Conservation (phyloP, 2,329 filamentous ascomycete genomes). For the Cordyceps pruinosa region DNA sequence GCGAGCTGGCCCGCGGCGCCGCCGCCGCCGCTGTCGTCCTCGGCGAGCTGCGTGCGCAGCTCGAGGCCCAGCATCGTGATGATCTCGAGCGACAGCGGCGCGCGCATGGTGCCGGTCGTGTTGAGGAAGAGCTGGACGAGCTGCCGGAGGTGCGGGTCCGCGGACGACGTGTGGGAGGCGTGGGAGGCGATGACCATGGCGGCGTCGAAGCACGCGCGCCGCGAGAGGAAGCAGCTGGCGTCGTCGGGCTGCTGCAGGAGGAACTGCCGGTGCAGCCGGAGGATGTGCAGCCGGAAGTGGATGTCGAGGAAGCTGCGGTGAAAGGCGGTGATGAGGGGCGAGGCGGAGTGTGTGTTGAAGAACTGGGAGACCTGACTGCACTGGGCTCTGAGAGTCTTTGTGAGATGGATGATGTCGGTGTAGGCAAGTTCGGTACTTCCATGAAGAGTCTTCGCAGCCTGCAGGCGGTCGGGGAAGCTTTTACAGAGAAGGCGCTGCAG, state of each 20-base stretch:
- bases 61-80: constrained; percentile 6
- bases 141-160: not conserved
- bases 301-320: constrained; percentile 5
- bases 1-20: not conserved
- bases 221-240: not conserved
- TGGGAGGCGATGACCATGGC: constrained; percentile 3
- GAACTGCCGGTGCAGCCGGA: constrained; percentile 6
- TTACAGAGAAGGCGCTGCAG: not conserved
- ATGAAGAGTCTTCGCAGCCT: not conserved
- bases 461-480: not conserved
- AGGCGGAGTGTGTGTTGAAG: not conserved
- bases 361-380: not conserved
- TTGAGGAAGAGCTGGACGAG: not conserved
- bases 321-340: not conserved
- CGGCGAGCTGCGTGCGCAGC: not conserved
- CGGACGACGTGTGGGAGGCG: not conserved
- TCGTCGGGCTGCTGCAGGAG: not conserved
- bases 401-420: not conserved
- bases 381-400: not conserved
- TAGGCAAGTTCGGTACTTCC: not conserved
- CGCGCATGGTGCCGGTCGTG: not conserved
- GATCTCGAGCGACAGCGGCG: constrained; percentile 3
- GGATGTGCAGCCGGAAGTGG: not conserved
- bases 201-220: not conserved
- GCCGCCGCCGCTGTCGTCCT: not conserved